Conservation (phyloP, 306 rosid genomes). For the Casuarina cunninghamiana region DNA sequence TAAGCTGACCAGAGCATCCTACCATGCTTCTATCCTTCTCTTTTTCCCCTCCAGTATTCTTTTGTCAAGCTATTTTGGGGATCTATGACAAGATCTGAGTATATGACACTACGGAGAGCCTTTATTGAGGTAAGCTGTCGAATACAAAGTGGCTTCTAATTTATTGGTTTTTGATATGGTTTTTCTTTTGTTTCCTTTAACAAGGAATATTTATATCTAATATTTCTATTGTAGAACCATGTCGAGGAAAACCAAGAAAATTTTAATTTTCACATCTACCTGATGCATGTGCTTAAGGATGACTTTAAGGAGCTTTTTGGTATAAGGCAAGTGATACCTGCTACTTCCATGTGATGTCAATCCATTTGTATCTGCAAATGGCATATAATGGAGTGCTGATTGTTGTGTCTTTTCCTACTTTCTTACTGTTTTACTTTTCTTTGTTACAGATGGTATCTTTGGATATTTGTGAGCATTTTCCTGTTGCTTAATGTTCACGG, state of each 20-base stretch:
- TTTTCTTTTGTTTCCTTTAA: not conserved
- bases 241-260: constrained; percentile 58
- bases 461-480: constrained; percentile 84
- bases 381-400: too few relatives aligned
- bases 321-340: constrained; percentile 58
- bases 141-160: constrained; percentile 15
- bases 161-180: constrained; percentile 4
- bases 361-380: not conserved
- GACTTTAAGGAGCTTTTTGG: constrained; percentile 87
- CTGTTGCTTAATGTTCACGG: constrained; percentile 75
- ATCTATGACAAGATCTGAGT: constrained; percentile 84
- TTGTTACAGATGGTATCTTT: constrained; percentile 87
- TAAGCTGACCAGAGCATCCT: not conserved
- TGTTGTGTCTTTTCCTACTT: constrained; percentile 2
- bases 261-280: constrained; percentile 85
- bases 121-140: constrained; percentile 67
- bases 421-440: constrained; percentile 22
- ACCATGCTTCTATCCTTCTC: constrained; percentile 12
- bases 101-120: constrained; percentile 69
- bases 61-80: constrained; percentile 82
- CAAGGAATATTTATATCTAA: constrained; percentile 4
- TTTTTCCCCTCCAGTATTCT: constrained; percentile 52
- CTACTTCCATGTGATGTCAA: not conserved
- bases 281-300: constrained; percentile 92
- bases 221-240: constrained; percentile 58